Base-by-base conservation (phyloP, 1,284 basidiomycete genomes). In the Rhodotorula sp. region DNA sequence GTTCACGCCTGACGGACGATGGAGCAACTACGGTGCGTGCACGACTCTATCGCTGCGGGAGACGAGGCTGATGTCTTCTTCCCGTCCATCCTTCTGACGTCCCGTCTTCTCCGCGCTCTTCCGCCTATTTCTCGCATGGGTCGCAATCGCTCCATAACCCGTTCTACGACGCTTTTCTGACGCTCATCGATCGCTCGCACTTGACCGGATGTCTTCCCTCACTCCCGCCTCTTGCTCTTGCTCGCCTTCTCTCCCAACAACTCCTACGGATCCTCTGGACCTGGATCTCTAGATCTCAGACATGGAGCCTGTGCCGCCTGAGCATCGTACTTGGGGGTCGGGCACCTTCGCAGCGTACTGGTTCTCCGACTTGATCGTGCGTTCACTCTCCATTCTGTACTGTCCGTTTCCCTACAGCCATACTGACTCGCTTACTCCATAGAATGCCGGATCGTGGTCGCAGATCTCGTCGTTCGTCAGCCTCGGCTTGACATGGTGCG, bases 331-430 rank as follows among this genome's bases (percentile, higher is more conserved):
- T 7, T 64, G 59, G 89, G 82, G 83, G 31, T 85, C 84, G 15
- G 82, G 82, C 80, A 87, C 86, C 76, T 88, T 84, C 71, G 55
- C 55, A 15, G 55, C 55, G 37, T 89, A 88, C 77, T 88, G 87
- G 87, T 81, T 88, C 44, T 87, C 86, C 8, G 87, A 88, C 75
- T 84, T 86, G 18, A 82, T 80, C 73, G 34, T 34, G 34, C 34
- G 34, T 34, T 10, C 34, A 5, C 34, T 34, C 10, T 34, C 10
- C 34, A 6, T 34, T 34, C 34, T 10, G 34, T 34, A 10, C 34
- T 34, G 34, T 34, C 6, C 34, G 34, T 34, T 34, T 34, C 34
- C 34, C 6, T 10, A 34, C 34, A 34, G 34, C 34, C 34, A 34
- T 34, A 34, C 34, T 34, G 34, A 34, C 34, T 34, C 34, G 34